Evolutionary conservation across 129 eudicot species (phyloP).

Genomic region (Artemisia argyi): DNA sequence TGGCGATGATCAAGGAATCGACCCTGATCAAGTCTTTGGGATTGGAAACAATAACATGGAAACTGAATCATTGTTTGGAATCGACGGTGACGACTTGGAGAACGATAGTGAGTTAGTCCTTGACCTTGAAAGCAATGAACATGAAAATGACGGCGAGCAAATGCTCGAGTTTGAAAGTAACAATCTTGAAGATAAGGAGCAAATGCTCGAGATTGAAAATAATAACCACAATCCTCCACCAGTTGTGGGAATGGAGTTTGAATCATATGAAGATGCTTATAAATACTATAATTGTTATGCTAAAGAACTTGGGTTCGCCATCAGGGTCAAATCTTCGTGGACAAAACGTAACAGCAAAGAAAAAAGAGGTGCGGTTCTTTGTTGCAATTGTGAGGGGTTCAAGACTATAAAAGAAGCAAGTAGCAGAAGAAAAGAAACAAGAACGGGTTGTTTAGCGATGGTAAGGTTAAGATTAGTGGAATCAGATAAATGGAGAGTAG

Average conservation of each 20-base stretch:
- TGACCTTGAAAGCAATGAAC: constrained; percentile 47
- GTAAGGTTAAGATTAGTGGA: constrained; percentile 71
- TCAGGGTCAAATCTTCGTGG: constrained; percentile 91
- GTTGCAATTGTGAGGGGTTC: constrained; percentile 96
- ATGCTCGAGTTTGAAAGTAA: constrained; percentile 45
- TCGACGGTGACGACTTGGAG: constrained; percentile 45
- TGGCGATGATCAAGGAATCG: constrained; percentile 38
- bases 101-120: constrained; percentile 47
- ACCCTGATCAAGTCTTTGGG: constrained; percentile 51
- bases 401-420: constrained; percentile 77
- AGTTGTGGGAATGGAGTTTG: constrained; percentile 75
- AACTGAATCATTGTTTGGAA: constrained; percentile 42
- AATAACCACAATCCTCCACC: constrained; percentile 44
- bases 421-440: constrained; percentile 77
- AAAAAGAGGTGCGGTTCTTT: constrained; percentile 86
- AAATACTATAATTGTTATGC: constrained; percentile 65
- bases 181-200: constrained; percentile 46
- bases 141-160: constrained; percentile 40
- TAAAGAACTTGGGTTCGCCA: constrained; percentile 68
- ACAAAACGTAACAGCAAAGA: constrained; percentile 86
- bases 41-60: constrained; percentile 45
- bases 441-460: constrained; percentile 92
- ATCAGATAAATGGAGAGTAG: constrained; percentile 78
- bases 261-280: constrained; percentile 75
- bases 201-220: constrained; percentile 40